Percentiles rank a stretch among this genome's conserved stretches.
phyloP scores from a whole-genome alignment of 1,284 basidiomycete species.

The Golubevia pallescens region DNA sequence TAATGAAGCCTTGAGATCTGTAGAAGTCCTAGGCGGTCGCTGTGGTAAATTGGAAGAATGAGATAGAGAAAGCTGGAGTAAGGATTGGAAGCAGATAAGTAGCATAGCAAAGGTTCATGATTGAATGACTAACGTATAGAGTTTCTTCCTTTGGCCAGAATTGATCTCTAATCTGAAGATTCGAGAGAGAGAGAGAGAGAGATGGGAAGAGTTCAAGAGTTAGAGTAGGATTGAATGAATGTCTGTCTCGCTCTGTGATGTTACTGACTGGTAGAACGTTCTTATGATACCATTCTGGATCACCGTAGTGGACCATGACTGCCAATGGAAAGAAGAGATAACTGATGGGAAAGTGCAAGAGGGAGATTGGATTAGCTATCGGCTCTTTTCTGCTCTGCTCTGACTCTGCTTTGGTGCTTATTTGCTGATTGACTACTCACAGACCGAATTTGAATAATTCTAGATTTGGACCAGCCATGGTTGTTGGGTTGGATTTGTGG shows the following conservation, averaged over 20 bases:
- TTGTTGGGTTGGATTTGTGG: too few species aligned
- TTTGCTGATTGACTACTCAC: constrained; percentile 28
- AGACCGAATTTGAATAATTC: constrained; percentile 59
- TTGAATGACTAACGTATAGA: constrained; percentile 22
- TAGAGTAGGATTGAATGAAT: too few species aligned
- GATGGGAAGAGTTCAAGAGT: too few species aligned
- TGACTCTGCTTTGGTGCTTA: neutral
- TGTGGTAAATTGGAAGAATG: constrained; percentile 1
- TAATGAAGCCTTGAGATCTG: constrained; percentile 27
- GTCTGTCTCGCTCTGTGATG: too few species aligned
- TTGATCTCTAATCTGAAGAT: constrained; percentile 29
- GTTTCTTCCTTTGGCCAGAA: constrained; percentile 47
- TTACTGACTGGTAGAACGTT: constrained; percentile 80
- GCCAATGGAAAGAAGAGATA: constrained; percentile 87
- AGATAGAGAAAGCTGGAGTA: neutral
- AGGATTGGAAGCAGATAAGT: neutral
- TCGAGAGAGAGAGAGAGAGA: too few species aligned
- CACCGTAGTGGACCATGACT: constrained; percentile 84
- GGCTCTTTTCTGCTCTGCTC: too few species aligned
- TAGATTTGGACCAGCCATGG: constrained; percentile 78
- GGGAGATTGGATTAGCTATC: constrained; percentile 14
- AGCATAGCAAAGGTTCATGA: neutral
- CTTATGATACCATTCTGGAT: constrained; percentile 82
- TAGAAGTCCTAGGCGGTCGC: constrained; percentile 30
- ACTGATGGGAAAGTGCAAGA: constrained; percentile 58